A percentile compares a stretch with the other conserved stretches of the same genome.
These are phyloP conservation scores for Solanum chmielewskii DNA, from an alignment of 257 asterid species.

Conservation along the genomic window DNA sequence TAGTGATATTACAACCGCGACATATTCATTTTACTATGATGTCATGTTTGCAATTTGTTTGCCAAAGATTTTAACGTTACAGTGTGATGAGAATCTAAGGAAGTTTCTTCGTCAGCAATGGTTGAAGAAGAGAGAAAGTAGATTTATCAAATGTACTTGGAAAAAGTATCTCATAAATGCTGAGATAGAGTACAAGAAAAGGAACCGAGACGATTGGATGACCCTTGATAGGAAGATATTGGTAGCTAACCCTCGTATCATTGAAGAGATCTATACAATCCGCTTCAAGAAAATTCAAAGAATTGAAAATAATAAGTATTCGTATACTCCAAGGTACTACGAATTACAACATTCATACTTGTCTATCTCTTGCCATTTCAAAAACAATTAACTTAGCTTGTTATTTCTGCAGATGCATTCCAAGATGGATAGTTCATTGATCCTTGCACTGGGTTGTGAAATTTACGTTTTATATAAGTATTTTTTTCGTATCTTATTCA, in stretches of 20 bases:
- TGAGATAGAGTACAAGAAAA: not conserved
- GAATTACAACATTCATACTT: not conserved
- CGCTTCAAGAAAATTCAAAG: not conserved
- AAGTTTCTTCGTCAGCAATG: not conserved
- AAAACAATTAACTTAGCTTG: not conserved
- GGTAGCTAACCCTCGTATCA: not conserved
- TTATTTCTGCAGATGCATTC: not conserved
- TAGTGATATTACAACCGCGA: not conserved
- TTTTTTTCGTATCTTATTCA: no score
- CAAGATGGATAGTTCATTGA: not conserved
- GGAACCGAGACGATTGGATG: not conserved
- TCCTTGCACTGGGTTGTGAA: not conserved
- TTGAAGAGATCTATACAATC: not conserved
- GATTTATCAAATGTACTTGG: not conserved
- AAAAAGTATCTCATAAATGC: not conserved
- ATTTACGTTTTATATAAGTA: not conserved
- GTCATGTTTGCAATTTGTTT: not conserved
- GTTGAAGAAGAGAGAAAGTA: not conserved
- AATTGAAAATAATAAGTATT: not conserved
- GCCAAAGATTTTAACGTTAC: not conserved
- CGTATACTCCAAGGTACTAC: not conserved
- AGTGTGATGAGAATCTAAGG: not conserved
- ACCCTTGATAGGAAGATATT: not conserved
- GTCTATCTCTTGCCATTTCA: not conserved
- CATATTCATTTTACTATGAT: not conserved